Evolutionary conservation across 2,329 filamentous ascomycete genomes (phyloP).

Genomic region (Dactylellina cionopaga): DNA sequence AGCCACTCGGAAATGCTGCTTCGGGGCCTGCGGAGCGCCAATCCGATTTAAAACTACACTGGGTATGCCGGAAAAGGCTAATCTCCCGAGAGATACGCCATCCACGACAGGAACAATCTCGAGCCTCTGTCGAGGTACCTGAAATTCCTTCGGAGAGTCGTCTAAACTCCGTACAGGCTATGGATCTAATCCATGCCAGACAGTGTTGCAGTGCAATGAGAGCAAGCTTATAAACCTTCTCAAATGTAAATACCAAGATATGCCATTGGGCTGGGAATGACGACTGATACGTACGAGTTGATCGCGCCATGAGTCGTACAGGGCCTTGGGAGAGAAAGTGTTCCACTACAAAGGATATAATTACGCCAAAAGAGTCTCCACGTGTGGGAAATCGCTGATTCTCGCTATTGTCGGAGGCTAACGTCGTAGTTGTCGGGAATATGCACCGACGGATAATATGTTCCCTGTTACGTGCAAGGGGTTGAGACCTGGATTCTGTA

Average conservation of each 20-base stretch:
- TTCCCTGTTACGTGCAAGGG: constrained; percentile 19
- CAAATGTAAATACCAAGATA: not conserved
- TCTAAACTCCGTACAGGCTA: not conserved
- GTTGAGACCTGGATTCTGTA: constrained; percentile 25
- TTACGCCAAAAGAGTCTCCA: constrained; percentile 1
- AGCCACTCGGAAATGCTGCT: constrained; percentile 1
- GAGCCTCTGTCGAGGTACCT: not conserved
- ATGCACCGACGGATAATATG: constrained; percentile 50
- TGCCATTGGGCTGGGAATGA: no score
- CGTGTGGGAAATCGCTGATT: constrained; percentile 3
- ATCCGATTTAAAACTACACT: constrained; percentile 21
- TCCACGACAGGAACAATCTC: not conserved
- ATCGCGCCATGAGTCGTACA: no score
- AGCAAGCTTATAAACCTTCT: not conserved
- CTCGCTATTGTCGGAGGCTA: constrained; percentile 22
- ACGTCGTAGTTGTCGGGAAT: constrained; percentile 41
- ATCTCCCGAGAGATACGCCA: not conserved
- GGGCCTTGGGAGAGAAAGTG: not conserved
- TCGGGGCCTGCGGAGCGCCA: constrained; percentile 33
- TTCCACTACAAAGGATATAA: not conserved
- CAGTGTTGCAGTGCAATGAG: not conserved
- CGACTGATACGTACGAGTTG: no score
- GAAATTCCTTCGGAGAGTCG: no score
- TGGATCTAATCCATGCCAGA: not conserved
- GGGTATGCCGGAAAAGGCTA: not conserved